A percentile compares a stretch with the other conserved stretches of the same genome.
Evolutionary conservation across 352 stramenopile species (phyloP).

Genomic region (Globisporangium nodosum): DNA sequence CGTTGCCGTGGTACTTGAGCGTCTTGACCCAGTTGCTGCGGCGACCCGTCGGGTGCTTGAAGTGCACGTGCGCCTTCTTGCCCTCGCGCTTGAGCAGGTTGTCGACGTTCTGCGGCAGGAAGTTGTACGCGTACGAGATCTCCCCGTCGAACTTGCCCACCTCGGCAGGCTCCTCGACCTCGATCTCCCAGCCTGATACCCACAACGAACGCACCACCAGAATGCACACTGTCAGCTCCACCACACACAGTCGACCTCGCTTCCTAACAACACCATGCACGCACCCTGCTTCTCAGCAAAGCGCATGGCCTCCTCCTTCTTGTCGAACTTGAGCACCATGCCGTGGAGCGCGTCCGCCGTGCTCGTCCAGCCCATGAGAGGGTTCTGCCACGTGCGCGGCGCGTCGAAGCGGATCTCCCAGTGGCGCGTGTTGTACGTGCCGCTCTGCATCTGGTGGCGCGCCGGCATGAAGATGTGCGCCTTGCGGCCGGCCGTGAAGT

Average conservation of each 20-base stretch:
- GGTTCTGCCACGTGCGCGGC: constrained; percentile 87
- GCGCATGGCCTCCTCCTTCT: constrained; percentile 71
- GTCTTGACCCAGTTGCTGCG: constrained; percentile 87
- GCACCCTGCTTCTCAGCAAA: constrained; percentile 75
- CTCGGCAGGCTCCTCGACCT: constrained; percentile 74
- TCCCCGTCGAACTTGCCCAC: constrained; percentile 65
- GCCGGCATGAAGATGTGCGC: constrained; percentile 66
- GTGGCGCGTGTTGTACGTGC: constrained; percentile 75
- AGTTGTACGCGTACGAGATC: constrained; percentile 87
- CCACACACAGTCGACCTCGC: background rate
- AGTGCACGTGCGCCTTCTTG: constrained; percentile 71
- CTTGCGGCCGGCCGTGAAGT: constrained; percentile 65
- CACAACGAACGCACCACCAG: background rate
- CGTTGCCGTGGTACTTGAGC: constrained; percentile 84
- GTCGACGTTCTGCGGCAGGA: constrained; percentile 66
- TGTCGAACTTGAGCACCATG: constrained; percentile 87
- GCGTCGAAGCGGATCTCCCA: constrained; percentile 82
- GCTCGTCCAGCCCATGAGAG: constrained; percentile 93
- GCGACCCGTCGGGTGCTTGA: constrained; percentile 68
- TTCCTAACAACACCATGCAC: background rate
- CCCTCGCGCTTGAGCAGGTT: constrained; percentile 75
- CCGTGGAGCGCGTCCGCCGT: constrained; percentile 84
- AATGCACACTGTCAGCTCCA: background rate
- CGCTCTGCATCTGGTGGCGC: constrained; percentile 84
- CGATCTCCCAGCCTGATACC: constrained; percentile 62